Conservation (phyloP, 805 yeast genomes). For the Starmera quercuum region DNA sequence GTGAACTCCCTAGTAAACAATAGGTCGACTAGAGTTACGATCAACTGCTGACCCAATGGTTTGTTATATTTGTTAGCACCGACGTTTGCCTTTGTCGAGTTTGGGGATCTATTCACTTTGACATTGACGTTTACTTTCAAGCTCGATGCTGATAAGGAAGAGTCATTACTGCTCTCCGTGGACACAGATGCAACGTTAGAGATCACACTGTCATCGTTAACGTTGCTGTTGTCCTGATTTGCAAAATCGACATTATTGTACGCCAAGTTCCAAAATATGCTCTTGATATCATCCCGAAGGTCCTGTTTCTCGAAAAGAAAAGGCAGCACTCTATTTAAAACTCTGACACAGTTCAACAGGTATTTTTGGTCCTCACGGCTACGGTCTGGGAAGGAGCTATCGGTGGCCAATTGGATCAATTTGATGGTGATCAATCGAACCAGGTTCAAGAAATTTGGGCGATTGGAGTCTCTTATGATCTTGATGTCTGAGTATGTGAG, state of each 20-base stretch:
- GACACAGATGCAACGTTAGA: conserved; percentile 21
- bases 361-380: conserved; percentile 22
- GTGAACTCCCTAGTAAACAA: conserved; percentile 55
- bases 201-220: conserved; percentile 11
- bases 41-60: conserved; percentile 27
- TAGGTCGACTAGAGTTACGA: conserved; percentile 34
- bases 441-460: conserved; percentile 47
- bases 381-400: conserved; percentile 19
- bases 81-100: conserved; percentile 11
- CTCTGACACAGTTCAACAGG: conserved; percentile 53
- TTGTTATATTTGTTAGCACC: conserved; percentile 5
- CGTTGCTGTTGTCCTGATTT: background rate
- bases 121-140: conserved; percentile 12
- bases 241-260: conserved; percentile 4
- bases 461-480: conserved; percentile 49
- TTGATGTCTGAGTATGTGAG: conserved; percentile 53
- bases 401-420: conserved; percentile 13
- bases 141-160: conserved; percentile 10
- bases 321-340: conserved; percentile 61
- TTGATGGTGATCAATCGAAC: conserved; percentile 33
- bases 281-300: conserved; percentile 24
- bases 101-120: conserved; percentile 6
- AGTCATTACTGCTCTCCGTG: conserved; percentile 6
- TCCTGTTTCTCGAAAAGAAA: conserved; percentile 49
- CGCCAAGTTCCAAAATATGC: conserved; percentile 37